Conservation (phyloP, 768 basidiomycete species). For the Brasilioporus rufonigricans region DNA sequence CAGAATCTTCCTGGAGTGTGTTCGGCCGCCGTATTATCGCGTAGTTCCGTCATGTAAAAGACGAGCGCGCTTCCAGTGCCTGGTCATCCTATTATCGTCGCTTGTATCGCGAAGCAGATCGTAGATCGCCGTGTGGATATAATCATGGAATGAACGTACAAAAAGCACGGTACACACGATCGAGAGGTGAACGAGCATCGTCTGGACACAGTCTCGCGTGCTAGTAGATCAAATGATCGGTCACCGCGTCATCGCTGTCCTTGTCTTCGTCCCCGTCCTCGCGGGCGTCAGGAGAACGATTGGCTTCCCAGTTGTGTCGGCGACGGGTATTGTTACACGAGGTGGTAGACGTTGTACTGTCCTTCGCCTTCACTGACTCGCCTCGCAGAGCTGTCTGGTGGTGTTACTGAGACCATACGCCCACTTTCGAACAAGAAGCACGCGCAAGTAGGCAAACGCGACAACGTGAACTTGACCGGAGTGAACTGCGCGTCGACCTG, state of each 20-base stretch:
- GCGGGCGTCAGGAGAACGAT: too few relatives aligned
- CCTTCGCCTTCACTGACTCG: not conserved
- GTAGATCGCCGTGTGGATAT: too few relatives aligned
- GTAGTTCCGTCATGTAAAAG: too few relatives aligned
- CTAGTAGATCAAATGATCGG: slow-evolving; percentile 1
- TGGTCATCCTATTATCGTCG: not conserved
- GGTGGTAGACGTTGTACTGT: not conserved
- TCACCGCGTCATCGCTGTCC: not conserved
- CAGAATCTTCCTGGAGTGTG: too few relatives aligned
- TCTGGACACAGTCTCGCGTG: too few relatives aligned
- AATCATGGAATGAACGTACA: too few relatives aligned
- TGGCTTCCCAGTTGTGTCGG: not conserved
- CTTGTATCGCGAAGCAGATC: not conserved
- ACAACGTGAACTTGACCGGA: not conserved
- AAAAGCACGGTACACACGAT: too few relatives aligned
- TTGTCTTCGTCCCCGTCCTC: not conserved
- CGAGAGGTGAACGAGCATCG: too few relatives aligned
- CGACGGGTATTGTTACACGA: not conserved
- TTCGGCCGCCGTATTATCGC: too few relatives aligned
- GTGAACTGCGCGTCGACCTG: not conserved
- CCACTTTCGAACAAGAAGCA: not conserved
- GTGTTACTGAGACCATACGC: not conserved
- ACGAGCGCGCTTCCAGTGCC: not conserved
- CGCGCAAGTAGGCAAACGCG: not conserved
- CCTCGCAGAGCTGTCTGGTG: not conserved